Base-by-base conservation (phyloP, 257 asterid genomes). In the Leonotis leonurus region DNA sequence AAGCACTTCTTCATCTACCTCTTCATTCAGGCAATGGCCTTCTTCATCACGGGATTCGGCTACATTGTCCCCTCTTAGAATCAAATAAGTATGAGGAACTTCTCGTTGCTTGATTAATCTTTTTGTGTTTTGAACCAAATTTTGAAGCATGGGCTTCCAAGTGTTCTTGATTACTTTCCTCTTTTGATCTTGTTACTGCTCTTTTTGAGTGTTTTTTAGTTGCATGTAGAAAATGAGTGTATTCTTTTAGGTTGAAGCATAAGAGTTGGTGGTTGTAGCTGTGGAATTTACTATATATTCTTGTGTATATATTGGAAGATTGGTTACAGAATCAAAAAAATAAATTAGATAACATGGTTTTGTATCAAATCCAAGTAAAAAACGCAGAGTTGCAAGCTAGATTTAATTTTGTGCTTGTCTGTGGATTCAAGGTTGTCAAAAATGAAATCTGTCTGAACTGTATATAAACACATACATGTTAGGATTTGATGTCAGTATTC, bases 1-100 rank as follows among this genome's bases (percentile, higher is more conserved):
- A 80, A 83, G 49, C 88, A 75, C 70, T 83, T 56, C 16, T 88
- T 58, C 80, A 64, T 88, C 35, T 90, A 73, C 80, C 90, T 90
- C 17, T 88, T 76, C 75, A 35, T 73, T 2, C 98, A 88, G 65
- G 78, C 96, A 3, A 8, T 75, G 0, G 91, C 96, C 49, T 90
- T 90, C 78, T 83, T 85, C 74, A 50, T 90, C 58, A 72, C 68
- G 56, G 98, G 98, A 53, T 82, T 88, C 57, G 95, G 96, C 52
- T 81, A 87, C 7, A 33, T 88, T 20, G 98, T 85, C 51, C 94
- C 93, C 12, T 68, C 90, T 30, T 48, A 80, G 74, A 69, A 49
- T 8, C 2, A 3, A 6, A 48, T 56, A 16, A 21, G 30, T 12
- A 20, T 18, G 26, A 40, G 6, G 20, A 20, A 33, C 26, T 17